These are phyloP conservation scores for Penicillium sp. DNA, from an alignment of 2,329 filamentous ascomycete species.

Conservation along the genomic window DNA sequence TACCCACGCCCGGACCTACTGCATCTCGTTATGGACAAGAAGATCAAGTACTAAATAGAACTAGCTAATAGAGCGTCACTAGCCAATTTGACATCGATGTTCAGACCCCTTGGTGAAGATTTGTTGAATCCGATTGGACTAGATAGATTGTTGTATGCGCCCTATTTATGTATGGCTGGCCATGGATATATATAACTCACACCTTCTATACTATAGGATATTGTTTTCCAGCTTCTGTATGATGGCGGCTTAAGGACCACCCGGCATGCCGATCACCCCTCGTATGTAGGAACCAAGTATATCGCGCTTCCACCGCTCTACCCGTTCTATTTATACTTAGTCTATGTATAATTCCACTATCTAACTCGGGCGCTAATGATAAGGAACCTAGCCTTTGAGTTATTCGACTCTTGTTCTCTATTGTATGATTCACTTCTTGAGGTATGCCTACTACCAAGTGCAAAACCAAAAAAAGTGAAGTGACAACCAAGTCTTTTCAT, in stretches of 20 bases:
- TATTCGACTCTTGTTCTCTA: neutral
- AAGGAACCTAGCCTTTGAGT: neutral
- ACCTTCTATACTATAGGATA: neutral
- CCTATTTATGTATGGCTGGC: neutral
- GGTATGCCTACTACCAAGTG: neutral
- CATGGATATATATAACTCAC: neutral
- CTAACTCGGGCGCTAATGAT: neutral
- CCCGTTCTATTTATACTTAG: neutral
- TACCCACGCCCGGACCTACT: too few relatives aligned
- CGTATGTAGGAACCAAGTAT: neutral
- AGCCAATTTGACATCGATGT: too few relatives aligned
- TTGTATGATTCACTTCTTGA: neutral
- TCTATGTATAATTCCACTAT: neutral
- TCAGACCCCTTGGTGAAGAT: too few relatives aligned
- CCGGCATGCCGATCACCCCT: neutral
- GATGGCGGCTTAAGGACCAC: neutral
- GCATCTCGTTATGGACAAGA: too few relatives aligned
- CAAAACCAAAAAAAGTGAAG: neutral
- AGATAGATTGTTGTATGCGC: too few relatives aligned
- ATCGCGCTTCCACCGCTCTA: neutral
- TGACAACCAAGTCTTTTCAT: neutral
- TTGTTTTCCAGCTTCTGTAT: neutral
- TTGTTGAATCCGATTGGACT: too few relatives aligned
- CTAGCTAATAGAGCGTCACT: too few relatives aligned
- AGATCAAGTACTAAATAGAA: too few relatives aligned